Evolutionary conservation across 2,329 filamentous ascomycete species (phyloP).

Genomic region (Aureobasidium mangrovei): DNA sequence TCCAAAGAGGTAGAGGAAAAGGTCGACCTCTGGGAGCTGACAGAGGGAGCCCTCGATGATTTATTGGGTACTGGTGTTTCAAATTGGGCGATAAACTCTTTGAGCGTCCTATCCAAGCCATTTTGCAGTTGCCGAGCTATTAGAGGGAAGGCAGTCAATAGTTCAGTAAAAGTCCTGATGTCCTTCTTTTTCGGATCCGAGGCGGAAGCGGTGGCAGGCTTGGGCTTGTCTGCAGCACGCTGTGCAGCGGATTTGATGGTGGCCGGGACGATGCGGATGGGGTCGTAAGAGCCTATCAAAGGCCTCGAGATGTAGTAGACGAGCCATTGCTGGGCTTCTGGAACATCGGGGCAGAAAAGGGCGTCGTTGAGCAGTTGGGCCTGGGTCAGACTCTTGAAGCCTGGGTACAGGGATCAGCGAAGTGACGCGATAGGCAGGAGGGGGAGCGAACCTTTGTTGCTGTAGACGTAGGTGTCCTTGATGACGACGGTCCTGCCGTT

Average conservation of each 20-base stretch:
- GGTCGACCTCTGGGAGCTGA: conserved; percentile 27
- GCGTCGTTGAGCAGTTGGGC: conserved; percentile 76
- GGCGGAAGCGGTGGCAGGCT: conserved; percentile 18
- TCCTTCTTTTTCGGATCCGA: conserved; percentile 67
- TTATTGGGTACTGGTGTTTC: conserved; percentile 65
- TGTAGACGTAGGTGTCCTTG: conserved; percentile 87
- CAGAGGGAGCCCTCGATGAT: conserved; percentile 27
- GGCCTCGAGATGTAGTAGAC: conserved; percentile 93
- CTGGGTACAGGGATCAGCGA: neutral
- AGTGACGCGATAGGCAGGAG: conserved; percentile 35
- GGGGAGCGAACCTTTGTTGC: conserved; percentile 60
- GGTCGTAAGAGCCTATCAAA: conserved; percentile 73
- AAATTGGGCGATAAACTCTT: conserved; percentile 78
- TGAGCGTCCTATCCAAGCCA: conserved; percentile 79
- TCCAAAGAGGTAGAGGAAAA: conserved; percentile 23
- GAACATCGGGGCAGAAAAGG: conserved; percentile 81
- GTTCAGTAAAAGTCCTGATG: conserved; percentile 79
- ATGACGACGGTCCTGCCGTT: conserved; percentile 91
- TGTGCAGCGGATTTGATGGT: conserved; percentile 29
- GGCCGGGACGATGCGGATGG: conserved; percentile 62
- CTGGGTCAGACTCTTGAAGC: conserved; percentile 86
- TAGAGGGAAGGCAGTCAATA: conserved; percentile 86
- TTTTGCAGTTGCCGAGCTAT: conserved; percentile 94
- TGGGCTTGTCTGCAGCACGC: conserved; percentile 21
- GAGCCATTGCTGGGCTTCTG: conserved; percentile 88